Evolutionary conservation across 2,329 filamentous ascomycete genomes (phyloP).

Genomic region (Raffaelea ambrosiae): DNA sequence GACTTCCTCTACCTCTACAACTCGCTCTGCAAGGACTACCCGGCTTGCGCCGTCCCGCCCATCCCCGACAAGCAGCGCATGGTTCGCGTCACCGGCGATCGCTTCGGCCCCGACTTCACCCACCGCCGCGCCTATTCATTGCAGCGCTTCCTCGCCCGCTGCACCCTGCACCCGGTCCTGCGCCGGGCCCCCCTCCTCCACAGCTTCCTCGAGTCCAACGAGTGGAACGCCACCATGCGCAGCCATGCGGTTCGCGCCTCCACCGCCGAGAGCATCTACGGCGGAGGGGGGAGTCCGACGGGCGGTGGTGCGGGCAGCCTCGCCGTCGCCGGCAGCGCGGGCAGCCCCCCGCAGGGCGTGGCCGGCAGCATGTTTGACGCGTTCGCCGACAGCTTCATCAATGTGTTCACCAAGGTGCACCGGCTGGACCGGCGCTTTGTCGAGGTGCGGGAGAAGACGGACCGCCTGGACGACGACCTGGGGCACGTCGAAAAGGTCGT

Average conservation of each 20-base stretch:
- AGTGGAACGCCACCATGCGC: slow-evolving; percentile 97
- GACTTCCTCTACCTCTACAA: slow-evolving; percentile 98
- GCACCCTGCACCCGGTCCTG: slow-evolving; percentile 82
- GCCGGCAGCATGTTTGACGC: slow-evolving; percentile 66
- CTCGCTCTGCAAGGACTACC: slow-evolving; percentile 77
- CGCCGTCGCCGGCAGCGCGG: slow-evolving; percentile 40
- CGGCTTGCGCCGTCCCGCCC: slow-evolving; percentile 85
- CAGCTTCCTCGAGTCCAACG: slow-evolving; percentile 81
- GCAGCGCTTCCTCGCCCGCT: slow-evolving; percentile 78
- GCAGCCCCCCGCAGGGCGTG: background rate
- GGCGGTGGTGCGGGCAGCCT: slow-evolving; percentile 34
- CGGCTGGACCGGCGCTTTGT: slow-evolving; percentile 92
- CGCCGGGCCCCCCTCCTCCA: slow-evolving; percentile 76
- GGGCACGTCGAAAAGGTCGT: slow-evolving; percentile 94
- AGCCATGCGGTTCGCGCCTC: slow-evolving; percentile 57
- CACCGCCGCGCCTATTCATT: slow-evolving; percentile 80
- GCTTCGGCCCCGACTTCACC: slow-evolving; percentile 91
- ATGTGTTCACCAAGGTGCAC: slow-evolving; percentile 93
- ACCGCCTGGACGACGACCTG: slow-evolving; percentile 91
- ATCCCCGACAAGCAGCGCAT: slow-evolving; percentile 98
- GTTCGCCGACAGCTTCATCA: slow-evolving; percentile 92
- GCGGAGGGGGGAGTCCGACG: slow-evolving; percentile 25
- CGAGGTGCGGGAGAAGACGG: slow-evolving; percentile 83
- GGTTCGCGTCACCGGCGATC: slow-evolving; percentile 94
- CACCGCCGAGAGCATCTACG: slow-evolving; percentile 20